phyloP scores from a whole-genome alignment of 352 stramenopile genomes.

The Phytophthora boehmeriae region DNA sequence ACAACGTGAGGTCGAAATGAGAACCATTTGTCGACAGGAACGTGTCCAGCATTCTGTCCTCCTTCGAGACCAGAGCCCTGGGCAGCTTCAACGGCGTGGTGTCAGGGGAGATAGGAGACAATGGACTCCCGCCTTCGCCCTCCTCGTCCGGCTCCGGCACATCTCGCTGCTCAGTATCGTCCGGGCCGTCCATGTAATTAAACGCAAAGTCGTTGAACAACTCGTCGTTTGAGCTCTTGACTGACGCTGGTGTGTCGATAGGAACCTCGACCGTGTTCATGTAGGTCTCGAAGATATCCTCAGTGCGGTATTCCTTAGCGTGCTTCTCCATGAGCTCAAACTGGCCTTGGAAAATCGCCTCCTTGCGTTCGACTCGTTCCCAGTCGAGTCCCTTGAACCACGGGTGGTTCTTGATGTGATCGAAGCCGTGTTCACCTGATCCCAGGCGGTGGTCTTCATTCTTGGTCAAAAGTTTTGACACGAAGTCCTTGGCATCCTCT shows the following conservation, averaged over 20 bases:
- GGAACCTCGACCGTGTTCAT: conserved; percentile 88
- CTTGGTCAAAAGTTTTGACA: conserved; percentile 93
- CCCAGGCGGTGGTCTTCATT: conserved; percentile 93
- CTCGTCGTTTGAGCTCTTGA: conserved; percentile 72
- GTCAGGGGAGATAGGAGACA: conserved; percentile 34
- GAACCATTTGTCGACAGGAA: conserved; percentile 57
- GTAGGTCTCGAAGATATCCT: conserved; percentile 88
- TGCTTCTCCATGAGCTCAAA: conserved; percentile 81
- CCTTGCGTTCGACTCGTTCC: conserved; percentile 67
- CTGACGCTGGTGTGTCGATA: conserved; percentile 81
- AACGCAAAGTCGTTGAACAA: conserved; percentile 86
- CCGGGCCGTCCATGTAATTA: conserved; percentile 77
- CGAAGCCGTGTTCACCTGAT: conserved; percentile 85
- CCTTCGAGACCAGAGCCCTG: conserved; percentile 17
- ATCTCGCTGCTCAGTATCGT: conserved; percentile 54
- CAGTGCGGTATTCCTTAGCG: conserved; percentile 79
- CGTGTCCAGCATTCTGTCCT: conserved; percentile 49
- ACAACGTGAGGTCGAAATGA: conserved; percentile 75
- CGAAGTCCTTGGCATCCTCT: conserved; percentile 85
- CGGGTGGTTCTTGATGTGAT: conserved; percentile 87
- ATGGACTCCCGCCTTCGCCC: conserved; percentile 27
- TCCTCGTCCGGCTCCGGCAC: conserved; percentile 45
- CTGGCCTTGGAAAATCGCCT: conserved; percentile 71
- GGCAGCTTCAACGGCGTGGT: conserved; percentile 24
- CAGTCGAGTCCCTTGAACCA: conserved; percentile 91